phyloP scores from a whole-genome alignment of 1,284 basidiomycete genomes.

The Volvariella volvacea region DNA sequence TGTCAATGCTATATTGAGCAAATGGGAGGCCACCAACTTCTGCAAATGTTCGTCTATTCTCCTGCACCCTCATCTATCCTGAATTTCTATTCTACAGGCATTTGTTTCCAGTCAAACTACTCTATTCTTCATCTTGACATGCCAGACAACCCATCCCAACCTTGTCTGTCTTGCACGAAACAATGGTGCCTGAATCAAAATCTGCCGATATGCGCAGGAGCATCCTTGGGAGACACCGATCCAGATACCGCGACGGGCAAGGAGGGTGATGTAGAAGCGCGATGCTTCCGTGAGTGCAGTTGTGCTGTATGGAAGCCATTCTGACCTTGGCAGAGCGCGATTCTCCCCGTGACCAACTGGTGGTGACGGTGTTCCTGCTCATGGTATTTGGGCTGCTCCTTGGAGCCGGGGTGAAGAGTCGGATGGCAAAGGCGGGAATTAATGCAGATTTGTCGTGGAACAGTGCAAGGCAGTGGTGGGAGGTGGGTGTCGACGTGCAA shows the following conservation, averaged over 20 bases:
- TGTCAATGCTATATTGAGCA: slow-evolving; percentile 45
- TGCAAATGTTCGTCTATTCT: slow-evolving; percentile 61
- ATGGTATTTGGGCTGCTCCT: slow-evolving; percentile 80
- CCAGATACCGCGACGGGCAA: slow-evolving; percentile 93
- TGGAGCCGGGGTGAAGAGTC: slow-evolving; percentile 75
- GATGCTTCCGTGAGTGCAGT: slow-evolving; percentile 82
- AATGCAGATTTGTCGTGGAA: slow-evolving; percentile 57
- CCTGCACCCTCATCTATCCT: slow-evolving; percentile 4
- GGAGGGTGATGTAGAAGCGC: slow-evolving; percentile 91
- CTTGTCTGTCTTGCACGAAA: slow-evolving; percentile 88
- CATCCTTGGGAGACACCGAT: slow-evolving; percentile 80
- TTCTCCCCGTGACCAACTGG: slow-evolving; percentile 85
- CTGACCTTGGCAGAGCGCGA: slow-evolving; percentile 41
- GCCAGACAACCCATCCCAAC: slow-evolving; percentile 80
- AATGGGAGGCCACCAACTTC: slow-evolving; percentile 80
- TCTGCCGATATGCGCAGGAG: slow-evolving; percentile 79
- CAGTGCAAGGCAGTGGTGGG: slow-evolving; percentile 67
- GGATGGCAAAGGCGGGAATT: slow-evolving; percentile 72
- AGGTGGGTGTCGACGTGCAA: slow-evolving; percentile 40
- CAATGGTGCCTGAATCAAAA: slow-evolving; percentile 96
- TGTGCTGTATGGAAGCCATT: slow-evolving; percentile 16
- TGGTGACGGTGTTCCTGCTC: slow-evolving; percentile 85
- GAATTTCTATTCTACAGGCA: slow-evolving; percentile 46
- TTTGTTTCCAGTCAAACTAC: slow-evolving; percentile 86
- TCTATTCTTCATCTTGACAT: slow-evolving; percentile 79